Evolutionary conservation across 805 yeast species (phyloP).

Genomic region (Wickerhamomyces silvicola): DNA sequence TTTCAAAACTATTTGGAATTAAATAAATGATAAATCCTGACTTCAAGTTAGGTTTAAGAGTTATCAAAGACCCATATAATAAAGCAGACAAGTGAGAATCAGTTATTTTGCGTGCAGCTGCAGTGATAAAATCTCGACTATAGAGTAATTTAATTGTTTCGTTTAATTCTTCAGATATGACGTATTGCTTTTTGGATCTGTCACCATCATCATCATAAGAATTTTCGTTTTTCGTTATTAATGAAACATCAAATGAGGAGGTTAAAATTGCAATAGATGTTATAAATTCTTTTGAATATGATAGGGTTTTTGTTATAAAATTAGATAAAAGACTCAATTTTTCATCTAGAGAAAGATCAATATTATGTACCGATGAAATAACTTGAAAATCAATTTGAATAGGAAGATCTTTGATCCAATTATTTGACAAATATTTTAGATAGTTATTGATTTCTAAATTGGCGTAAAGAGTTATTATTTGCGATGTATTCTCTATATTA

Average conservation of each 20-base stretch:
- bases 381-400: constrained; percentile 2
- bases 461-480: constrained; percentile 8
- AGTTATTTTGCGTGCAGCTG: constrained; percentile 12
- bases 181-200: constrained; percentile 1
- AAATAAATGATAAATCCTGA: constrained; percentile 35
- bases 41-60: constrained; percentile 31
- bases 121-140: constrained; percentile 20
- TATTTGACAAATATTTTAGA: constrained; percentile 5
- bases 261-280: constrained; percentile 2
- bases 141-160: constrained; percentile 11
- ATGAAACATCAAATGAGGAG: constrained; percentile 6
- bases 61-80: constrained; percentile 27
- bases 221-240: constrained; percentile 6
- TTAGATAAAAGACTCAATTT: constrained; percentile 3
- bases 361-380: not conserved
- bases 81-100: constrained; percentile 19
- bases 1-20: constrained; percentile 32
- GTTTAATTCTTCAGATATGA: constrained; percentile 10
- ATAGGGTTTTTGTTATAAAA: not conserved
- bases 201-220: constrained; percentile 3
- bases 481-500: constrained; percentile 6
- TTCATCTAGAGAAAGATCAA: constrained; percentile 1
- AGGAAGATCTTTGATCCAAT: constrained; percentile 5
- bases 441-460: constrained; percentile 2
- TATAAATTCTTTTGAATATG: constrained; percentile 2